Evolutionary conservation across 108 stramenopile species (phyloP).

Genomic region (Pseudonitzschia multiseries): DNA sequence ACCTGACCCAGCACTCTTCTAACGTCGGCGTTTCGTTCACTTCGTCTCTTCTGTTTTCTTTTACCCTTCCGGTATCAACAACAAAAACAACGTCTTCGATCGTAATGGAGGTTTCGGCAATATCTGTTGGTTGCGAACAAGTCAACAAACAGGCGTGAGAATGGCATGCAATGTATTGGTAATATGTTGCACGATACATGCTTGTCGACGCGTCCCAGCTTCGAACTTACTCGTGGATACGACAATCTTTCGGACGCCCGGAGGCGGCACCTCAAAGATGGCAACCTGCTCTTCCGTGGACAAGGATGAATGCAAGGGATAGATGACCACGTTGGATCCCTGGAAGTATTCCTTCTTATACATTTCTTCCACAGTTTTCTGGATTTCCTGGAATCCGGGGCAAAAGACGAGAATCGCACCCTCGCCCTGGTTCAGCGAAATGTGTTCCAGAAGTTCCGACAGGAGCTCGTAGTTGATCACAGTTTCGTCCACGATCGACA

Average conservation of each 20-base stretch:
- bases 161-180: background rate
- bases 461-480: slow-evolving; percentile 77
- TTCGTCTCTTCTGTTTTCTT: slow-evolving; percentile 76
- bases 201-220: background rate
- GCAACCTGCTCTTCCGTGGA: slow-evolving; percentile 73
- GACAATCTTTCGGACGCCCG: slow-evolving; percentile 75
- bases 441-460: slow-evolving; percentile 54
- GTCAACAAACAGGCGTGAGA: background rate
- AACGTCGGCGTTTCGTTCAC: slow-evolving; percentile 75
- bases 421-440: slow-evolving; percentile 53
- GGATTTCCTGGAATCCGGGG: slow-evolving; percentile 81
- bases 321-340: slow-evolving; percentile 45
- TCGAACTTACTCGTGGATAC: slow-evolving; percentile 71
- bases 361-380: slow-evolving; percentile 66
- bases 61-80: slow-evolving; percentile 63
- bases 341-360: slow-evolving; percentile 61
- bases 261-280: slow-evolving; percentile 64
- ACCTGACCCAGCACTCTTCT: slow-evolving; percentile 75
- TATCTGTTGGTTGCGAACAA: slow-evolving; percentile 17
- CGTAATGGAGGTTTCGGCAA: slow-evolving; percentile 58
- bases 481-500: slow-evolving; percentile 74
- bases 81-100: slow-evolving; percentile 79
- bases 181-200: background rate
- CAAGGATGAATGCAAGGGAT: slow-evolving; percentile 71
- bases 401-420: slow-evolving; percentile 89